phyloP scores from a whole-genome alignment of 1,284 basidiomycete genomes.

The Amylostereum chailletii region DNA sequence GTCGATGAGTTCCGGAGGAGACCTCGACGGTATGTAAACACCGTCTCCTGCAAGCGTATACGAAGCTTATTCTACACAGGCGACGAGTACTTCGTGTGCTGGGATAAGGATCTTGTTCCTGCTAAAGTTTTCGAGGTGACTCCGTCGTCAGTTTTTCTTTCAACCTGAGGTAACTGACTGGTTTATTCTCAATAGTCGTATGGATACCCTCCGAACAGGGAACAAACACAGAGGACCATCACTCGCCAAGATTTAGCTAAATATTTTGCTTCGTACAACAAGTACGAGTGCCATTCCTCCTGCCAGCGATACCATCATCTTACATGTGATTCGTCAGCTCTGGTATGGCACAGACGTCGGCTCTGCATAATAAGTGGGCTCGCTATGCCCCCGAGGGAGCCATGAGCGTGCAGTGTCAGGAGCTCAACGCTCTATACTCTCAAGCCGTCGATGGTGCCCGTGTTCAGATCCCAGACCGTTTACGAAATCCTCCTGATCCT shows the following conservation, averaged over 20 bases:
- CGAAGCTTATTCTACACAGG: constrained; percentile 25
- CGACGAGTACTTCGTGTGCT: constrained; percentile 58
- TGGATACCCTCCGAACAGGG: constrained; percentile 54
- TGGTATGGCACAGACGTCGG: constrained; percentile 43
- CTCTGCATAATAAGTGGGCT: constrained; percentile 52
- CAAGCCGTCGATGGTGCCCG: constrained; percentile 57
- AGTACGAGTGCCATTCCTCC: constrained; percentile 25
- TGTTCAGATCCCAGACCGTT: constrained; percentile 46
- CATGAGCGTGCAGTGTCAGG: constrained; percentile 53
- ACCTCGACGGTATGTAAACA: constrained; percentile 38
- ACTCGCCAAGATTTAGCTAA: constrained; percentile 45
- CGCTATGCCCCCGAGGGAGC: constrained; percentile 46
- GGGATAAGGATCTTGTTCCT: constrained; percentile 58
- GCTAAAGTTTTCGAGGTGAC: constrained; percentile 39
- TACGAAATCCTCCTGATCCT: constrained; percentile 35
- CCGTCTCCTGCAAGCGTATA: constrained; percentile 2
- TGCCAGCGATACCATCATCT: background rate
- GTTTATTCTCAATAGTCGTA: constrained; percentile 36
- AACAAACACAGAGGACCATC: constrained; percentile 34
- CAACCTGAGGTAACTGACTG: background rate
- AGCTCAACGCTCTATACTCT: constrained; percentile 59
- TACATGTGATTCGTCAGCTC: constrained; percentile 23
- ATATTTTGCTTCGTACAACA: constrained; percentile 59
- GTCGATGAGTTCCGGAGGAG: constrained; percentile 61
- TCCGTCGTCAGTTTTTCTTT: background rate